phyloP scores from a whole-genome alignment of 257 asterid genomes.

The Capsicum baccatum region DNA sequence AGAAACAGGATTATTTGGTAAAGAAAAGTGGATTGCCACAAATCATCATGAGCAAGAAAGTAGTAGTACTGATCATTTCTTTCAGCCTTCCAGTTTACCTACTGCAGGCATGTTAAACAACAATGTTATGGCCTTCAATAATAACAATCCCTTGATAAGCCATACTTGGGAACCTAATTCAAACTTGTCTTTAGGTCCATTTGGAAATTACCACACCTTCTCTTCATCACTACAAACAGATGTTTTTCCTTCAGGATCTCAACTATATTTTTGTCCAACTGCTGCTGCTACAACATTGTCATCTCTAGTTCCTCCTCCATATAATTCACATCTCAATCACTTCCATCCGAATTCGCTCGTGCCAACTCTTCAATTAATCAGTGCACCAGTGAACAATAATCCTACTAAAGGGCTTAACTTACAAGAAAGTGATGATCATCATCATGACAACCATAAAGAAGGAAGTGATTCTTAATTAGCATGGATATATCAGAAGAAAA shows the following conservation, averaged over 20 bases:
- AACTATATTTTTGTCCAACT: constrained; percentile 42
- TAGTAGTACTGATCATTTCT: constrained; percentile 37
- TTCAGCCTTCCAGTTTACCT: constrained; percentile 51
- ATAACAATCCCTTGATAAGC: constrained; percentile 27
- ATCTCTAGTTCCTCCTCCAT: constrained; percentile 43
- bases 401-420: background rate
- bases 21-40: constrained; percentile 38
- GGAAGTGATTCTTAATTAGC: constrained; percentile 28
- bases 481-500: background rate
- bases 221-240: constrained; percentile 40
- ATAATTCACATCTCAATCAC: constrained; percentile 40
- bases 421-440: background rate
- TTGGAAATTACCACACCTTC: constrained; percentile 43
- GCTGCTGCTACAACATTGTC: constrained; percentile 31
- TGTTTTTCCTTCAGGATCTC: constrained; percentile 43
- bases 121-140: constrained; percentile 21
- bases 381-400: constrained; percentile 34
- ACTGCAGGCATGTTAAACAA: constrained; percentile 25
- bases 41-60: constrained; percentile 34
- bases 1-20: constrained; percentile 18
- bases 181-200: constrained; percentile 56
- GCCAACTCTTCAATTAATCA: constrained; percentile 59
- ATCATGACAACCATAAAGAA: constrained; percentile 19
- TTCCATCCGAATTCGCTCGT: constrained; percentile 42
- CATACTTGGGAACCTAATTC: constrained; percentile 57